Conservation (phyloP, 2,329 filamentous ascomycete genomes). For the Trichoderma asperellum region DNA sequence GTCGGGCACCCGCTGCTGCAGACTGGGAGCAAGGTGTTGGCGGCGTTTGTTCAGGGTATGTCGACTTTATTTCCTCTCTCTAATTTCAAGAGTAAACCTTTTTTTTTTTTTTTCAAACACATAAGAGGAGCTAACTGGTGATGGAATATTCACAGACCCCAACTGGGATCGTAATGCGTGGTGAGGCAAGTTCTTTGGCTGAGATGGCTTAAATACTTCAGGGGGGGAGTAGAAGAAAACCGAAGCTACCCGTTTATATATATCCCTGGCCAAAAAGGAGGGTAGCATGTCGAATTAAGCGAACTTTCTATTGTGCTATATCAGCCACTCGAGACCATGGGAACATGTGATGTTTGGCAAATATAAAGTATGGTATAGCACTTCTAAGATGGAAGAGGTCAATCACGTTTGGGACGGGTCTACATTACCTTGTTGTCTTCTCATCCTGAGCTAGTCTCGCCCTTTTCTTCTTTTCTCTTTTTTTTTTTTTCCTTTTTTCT, state of each 20-base stretch:
- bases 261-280: not conserved
- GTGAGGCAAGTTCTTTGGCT: slow-evolving; percentile 53
- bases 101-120: not conserved
- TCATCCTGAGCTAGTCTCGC: not conserved
- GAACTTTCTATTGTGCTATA: not conserved
- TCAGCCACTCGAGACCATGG: not conserved
- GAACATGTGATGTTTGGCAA: not conserved
- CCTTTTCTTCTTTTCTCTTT: not conserved
- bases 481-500: not conserved
- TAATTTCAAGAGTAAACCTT: not conserved
- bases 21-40: slow-evolving; percentile 95
- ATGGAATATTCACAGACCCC: slow-evolving; percentile 57
- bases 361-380: not conserved
- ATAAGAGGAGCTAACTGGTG: not conserved
- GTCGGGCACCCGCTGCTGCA: slow-evolving; percentile 95
- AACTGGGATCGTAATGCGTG: slow-evolving; percentile 92
- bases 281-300: not conserved
- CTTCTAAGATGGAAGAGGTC: not conserved
- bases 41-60: slow-evolving; percentile 92
- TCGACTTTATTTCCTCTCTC: not conserved
- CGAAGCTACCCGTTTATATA: not conserved
- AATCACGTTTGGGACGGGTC: not conserved
- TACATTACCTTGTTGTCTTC: not conserved
- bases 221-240: not conserved
- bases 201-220: not conserved